Percentiles rank a stretch among this genome's conserved stretches.
Evolutionary conservation across 139 green algal species (phyloP).

Genomic region (Picochlorum sp.): DNA sequence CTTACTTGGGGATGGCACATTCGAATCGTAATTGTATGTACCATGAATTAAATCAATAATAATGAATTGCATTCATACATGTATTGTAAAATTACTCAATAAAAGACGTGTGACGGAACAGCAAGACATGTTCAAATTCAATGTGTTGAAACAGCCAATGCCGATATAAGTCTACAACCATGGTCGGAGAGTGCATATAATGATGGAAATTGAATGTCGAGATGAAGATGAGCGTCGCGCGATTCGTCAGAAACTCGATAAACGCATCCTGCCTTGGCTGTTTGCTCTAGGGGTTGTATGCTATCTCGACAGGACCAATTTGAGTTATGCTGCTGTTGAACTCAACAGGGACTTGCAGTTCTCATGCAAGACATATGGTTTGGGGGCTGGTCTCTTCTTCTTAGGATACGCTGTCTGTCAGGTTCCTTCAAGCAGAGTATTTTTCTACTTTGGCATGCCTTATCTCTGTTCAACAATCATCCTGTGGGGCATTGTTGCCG

Average conservation of each 20-base stretch:
- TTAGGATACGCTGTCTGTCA: conserved; percentile 56
- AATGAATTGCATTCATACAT: too few species aligned
- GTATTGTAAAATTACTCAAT: too few species aligned
- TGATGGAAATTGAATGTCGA: neutral
- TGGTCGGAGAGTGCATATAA: neutral
- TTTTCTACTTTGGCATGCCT: conserved; percentile 40
- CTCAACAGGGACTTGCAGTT: conserved; percentile 53
- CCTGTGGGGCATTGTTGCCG: conserved; percentile 55
- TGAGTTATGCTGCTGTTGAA: conserved; percentile 60
- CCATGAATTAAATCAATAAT: too few species aligned
- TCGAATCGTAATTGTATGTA: neutral
- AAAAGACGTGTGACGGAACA: too few species aligned
- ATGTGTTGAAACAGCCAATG: too few species aligned
- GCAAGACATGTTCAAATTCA: too few species aligned
- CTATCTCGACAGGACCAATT: conserved; percentile 68
- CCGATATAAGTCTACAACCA: neutral
- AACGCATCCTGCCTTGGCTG: conserved; percentile 28
- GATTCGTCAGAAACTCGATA: neutral
- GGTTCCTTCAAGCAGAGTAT: conserved; percentile 47
- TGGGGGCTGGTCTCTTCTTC: conserved; percentile 72
- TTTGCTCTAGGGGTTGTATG: conserved; percentile 40
- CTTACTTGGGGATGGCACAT: neutral
- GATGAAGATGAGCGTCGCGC: neutral
- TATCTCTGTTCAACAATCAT: conserved; percentile 52
- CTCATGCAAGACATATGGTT: conserved; percentile 50